Evolutionary conservation across 768 basidiomycete species (phyloP), one percentile per base, ranked within the genome.

Genomic region (Symmetrospora coprosmae): DNA sequence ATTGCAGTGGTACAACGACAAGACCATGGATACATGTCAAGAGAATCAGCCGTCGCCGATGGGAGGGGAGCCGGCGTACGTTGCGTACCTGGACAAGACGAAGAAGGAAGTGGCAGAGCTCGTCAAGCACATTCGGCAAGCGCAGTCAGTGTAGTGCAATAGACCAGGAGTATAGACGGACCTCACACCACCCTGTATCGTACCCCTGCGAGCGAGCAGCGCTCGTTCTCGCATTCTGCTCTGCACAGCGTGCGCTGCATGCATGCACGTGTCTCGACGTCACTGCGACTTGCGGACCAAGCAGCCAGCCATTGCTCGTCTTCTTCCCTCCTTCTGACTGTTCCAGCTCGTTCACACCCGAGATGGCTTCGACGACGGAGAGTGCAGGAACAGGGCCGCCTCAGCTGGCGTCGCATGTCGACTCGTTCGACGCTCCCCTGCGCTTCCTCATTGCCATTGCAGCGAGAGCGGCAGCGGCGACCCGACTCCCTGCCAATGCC

Each of bases 401-500:
- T 13, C 28, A 28, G 55, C 43, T 58, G 40, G 37, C 31, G 31
- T 31, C 55, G 6, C 43, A 38, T 35, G 46, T 58, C 31, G 55
- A 58, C 30, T n/a, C 27, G 16, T 58, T 45, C 55, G 55, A 58
- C 41, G 46, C 43, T 41, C 3, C 23, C 8, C 28, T 38, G 7
- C 19, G 55, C 19, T 28, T 58, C 21, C 40, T 58, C 17, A 47
- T 58, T 46, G 55, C 55, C 7, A 25, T 58, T 4, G 55, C 55
- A 6, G 55, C 55, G 14, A 19, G 55, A 58, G 55, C 55, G 31
- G 55, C 55, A 11, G 40, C 55, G 3, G 37, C 31, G 11, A 5
- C 40, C 19, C 39, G 43, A 21, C 41, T 58, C 8, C 55, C 55
- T 14, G 39, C 40, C 31, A 43, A 58, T 46, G 17, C 55, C 27